Percentiles rank a stretch among this genome's conserved stretches.
phyloP scores from a whole-genome alignment of 2,329 filamentous ascomycete species.

The Chaetomiaceae sp. region DNA sequence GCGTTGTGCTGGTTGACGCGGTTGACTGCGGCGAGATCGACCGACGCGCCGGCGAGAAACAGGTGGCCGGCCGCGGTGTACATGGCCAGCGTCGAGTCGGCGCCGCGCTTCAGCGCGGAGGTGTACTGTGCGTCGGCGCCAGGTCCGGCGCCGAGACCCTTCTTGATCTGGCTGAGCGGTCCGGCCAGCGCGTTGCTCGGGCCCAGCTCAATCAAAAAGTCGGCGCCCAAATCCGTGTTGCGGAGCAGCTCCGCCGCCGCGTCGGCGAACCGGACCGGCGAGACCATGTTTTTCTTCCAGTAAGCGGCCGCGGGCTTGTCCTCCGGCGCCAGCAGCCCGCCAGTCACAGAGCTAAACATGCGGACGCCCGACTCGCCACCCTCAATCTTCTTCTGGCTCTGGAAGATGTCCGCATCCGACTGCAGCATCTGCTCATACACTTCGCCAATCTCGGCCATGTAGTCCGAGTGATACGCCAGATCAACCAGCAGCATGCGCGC shows the following conservation, averaged over 20 bases:
- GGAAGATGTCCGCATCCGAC: background rate
- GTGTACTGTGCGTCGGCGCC: background rate
- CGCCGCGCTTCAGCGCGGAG: background rate
- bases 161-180: constrained; percentile 19
- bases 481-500: constrained; percentile 27
- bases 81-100: background rate
- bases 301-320: constrained; percentile 18
- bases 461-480: constrained; percentile 29
- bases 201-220: constrained; percentile 22
- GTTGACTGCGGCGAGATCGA: constrained; percentile 9
- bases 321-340: too few species aligned
- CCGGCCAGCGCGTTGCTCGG: constrained; percentile 11
- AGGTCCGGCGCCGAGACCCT: background rate
- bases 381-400: background rate
- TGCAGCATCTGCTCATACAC: constrained; percentile 18
- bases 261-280: constrained; percentile 25
- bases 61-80: background rate
- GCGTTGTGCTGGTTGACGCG: constrained; percentile 35
- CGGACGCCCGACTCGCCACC: background rate
- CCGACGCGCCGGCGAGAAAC: background rate
- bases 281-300: constrained; percentile 29
- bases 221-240: constrained; percentile 1
- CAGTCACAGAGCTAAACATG: constrained; percentile 21
- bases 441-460: constrained; percentile 21
- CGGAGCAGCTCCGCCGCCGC: constrained; percentile 15